Conservation (phyloP, 202 grass and related monocot species). For the Elaeis oleifera region DNA sequence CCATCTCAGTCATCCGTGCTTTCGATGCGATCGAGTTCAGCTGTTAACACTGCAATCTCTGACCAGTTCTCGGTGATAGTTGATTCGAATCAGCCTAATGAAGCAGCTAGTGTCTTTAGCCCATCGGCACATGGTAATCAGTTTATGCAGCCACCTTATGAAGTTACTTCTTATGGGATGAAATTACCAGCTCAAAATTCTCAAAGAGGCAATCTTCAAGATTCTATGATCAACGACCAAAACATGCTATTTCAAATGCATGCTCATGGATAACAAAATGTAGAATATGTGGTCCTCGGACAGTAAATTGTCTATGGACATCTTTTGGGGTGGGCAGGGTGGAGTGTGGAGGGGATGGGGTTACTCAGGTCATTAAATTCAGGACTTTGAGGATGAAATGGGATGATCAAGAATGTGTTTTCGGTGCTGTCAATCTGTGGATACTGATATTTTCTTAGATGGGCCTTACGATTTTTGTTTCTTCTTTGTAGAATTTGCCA, state of each 20-base stretch:
- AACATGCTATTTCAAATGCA: constrained; percentile 3
- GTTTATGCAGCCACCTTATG: not conserved
- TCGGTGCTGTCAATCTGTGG: no score
- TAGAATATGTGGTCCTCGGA: not conserved
- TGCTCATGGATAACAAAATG: constrained; percentile 38
- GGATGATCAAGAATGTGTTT: no score
- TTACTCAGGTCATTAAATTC: no score
- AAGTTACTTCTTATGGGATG: not conserved
- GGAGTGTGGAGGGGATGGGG: no score
- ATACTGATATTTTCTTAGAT: no score
- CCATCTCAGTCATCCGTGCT: constrained; percentile 2
- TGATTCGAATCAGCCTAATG: not conserved
- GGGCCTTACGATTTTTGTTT: no score
- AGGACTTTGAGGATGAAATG: no score
- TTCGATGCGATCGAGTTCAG: not conserved
- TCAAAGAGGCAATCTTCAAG: not conserved
- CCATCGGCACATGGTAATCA: not conserved
- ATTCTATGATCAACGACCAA: not conserved
- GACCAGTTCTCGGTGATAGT: not conserved
- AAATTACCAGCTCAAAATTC: constrained; percentile 4
- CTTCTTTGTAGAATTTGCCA: no score
- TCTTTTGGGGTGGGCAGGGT: no score
- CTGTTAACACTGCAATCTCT: not conserved
- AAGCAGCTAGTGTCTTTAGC: not conserved
- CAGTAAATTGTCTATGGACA: constrained; percentile 16